phyloP scores from a whole-genome alignment of 2,329 filamentous ascomycete genomes.

The Paecilomyces sp. region DNA sequence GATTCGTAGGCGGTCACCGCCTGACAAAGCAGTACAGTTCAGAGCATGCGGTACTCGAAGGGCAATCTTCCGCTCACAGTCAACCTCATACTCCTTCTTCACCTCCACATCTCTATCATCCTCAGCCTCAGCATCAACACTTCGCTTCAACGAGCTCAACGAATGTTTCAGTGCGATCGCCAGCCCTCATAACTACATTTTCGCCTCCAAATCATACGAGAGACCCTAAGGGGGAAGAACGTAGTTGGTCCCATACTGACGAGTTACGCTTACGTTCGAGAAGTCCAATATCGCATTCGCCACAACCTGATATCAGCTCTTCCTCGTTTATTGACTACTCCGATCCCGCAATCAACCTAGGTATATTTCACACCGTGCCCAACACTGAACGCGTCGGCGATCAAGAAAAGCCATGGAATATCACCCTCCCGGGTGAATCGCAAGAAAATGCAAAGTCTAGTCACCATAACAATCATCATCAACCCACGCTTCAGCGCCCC shows the following conservation, averaged over 20 bases:
- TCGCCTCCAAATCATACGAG: background rate
- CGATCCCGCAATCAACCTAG: conserved; percentile 19
- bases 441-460: conserved; percentile 2
- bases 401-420: conserved; percentile 30
- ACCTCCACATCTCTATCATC: background rate
- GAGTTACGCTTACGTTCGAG: conserved; percentile 30
- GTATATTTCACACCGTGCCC: conserved; percentile 26
- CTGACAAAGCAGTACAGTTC: background rate
- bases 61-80: background rate
- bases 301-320: conserved; percentile 14
- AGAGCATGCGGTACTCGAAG: background rate
- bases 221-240: background rate
- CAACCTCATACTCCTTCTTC: background rate
- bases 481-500: background rate
- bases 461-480: conserved; percentile 1
- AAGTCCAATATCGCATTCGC: conserved; percentile 23
- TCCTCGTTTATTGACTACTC: conserved; percentile 14
- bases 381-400: conserved; percentile 24
- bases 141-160: background rate
- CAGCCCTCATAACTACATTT: conserved; percentile 6
- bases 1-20: conserved; percentile 1
- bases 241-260: conserved; percentile 20
- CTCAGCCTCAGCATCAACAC: background rate
- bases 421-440: conserved; percentile 23
- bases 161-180: conserved; percentile 4